Conservation (phyloP, 2,329 filamentous ascomycete species). For the Fusarium pseudocircinatum region DNA sequence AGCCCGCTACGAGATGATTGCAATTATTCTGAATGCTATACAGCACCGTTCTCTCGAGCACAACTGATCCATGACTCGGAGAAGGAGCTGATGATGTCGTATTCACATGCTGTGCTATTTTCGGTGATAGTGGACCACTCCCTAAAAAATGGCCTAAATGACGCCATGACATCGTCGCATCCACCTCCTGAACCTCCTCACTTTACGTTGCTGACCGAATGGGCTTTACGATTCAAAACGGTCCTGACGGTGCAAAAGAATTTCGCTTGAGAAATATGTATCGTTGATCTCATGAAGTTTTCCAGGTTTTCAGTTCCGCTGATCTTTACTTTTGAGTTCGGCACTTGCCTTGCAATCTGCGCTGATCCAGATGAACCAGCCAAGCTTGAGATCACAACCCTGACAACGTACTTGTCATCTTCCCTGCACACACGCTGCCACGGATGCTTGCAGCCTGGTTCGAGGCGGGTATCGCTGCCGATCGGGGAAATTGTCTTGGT, state of each 20-base stretch:
- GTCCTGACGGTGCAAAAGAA: not conserved
- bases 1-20: rapidly evolving
- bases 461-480: not conserved
- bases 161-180: not conserved
- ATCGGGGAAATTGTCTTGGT: not conserved
- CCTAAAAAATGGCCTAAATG: not conserved
- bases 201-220: not conserved
- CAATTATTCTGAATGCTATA: not conserved
- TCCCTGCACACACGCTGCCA: not conserved
- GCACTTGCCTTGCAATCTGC: not conserved
- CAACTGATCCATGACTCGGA: not conserved
- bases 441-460: not conserved
- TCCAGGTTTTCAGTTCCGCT: not conserved
- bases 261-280: not conserved
- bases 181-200: not conserved
- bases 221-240: not conserved
- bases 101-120: not conserved
- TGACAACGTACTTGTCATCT: not conserved
- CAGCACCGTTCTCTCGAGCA: no score
- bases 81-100: not conserved
- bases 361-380: not conserved
- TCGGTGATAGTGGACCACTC: not conserved
- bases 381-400: constrained; percentile 4
- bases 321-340: constrained; percentile 8
- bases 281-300: not conserved